phyloP scores from a whole-genome alignment of 805 yeast genomes.

The Metschnikowia sp. region DNA sequence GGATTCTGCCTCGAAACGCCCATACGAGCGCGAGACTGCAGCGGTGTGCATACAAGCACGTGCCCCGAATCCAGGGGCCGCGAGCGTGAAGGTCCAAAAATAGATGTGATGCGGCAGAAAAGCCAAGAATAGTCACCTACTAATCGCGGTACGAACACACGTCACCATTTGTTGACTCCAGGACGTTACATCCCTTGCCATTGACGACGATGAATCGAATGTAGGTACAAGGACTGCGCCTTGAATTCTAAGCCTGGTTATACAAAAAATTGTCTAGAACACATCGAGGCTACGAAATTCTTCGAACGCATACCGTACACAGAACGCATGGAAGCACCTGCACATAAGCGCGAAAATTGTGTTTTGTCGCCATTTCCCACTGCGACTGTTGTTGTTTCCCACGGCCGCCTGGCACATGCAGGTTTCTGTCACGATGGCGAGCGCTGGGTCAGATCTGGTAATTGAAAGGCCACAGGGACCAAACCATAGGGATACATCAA shows the following conservation, averaged over 20 bases:
- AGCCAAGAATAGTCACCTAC: neutral
- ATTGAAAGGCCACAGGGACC: neutral
- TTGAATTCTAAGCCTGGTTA: no score
- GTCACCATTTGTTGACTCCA: no score
- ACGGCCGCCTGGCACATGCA: neutral
- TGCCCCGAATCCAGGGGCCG: neutral
- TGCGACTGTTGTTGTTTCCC: slow-evolving; percentile 6
- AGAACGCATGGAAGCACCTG: slow-evolving; percentile 1
- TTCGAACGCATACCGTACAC: neutral
- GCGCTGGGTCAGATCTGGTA: neutral
- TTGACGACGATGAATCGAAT: no score
- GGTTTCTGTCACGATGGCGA: neutral
- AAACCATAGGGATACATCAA: neutral
- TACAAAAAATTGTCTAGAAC: neutral
- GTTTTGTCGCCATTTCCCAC: slow-evolving; percentile 1
- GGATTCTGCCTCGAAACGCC: neutral
- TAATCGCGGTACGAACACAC: neutral
- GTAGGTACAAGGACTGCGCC: no score
- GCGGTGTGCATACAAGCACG: neutral
- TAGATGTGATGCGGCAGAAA: neutral
- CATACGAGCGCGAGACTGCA: neutral
- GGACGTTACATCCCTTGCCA: no score
- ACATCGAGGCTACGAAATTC: neutral
- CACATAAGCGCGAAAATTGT: neutral
- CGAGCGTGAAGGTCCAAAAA: slow-evolving; percentile 1